Evolutionary conservation across 352 stramenopile species (phyloP).

Genomic region (Globisporangium uncinulatum): DNA sequence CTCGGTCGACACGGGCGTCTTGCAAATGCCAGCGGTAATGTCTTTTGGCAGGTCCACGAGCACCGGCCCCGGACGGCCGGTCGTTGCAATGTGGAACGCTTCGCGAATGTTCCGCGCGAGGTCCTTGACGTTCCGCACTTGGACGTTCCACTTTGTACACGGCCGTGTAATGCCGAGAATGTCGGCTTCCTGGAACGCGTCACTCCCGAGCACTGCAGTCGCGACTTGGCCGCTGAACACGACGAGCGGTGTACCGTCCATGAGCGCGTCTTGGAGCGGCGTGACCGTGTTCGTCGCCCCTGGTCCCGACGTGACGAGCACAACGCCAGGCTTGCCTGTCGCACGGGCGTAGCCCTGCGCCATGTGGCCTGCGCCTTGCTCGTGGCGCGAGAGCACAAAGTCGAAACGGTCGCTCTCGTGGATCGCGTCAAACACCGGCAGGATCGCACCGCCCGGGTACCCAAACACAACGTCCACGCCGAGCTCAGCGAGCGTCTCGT

Average conservation of each 20-base stretch:
- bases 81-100: conserved; percentile 94
- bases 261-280: conserved; percentile 91
- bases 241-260: conserved; percentile 93
- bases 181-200: conserved; percentile 92
- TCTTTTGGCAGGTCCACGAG: conserved; percentile 96
- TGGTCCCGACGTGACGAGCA: conserved; percentile 91
- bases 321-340: conserved; percentile 87
- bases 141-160: conserved; percentile 96
- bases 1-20: conserved; percentile 60
- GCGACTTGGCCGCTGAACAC: conserved; percentile 93
- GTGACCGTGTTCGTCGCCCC: conserved; percentile 94
- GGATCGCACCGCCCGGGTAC: conserved; percentile 91
- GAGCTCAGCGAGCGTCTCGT: conserved; percentile 90
- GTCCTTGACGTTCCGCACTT: conserved; percentile 94
- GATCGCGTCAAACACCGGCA: conserved; percentile 94
- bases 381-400: conserved; percentile 76
- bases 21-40: conserved; percentile 82
- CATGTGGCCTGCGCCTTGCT: conserved; percentile 84
- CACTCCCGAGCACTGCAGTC: conserved; percentile 86
- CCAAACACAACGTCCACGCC: conserved; percentile 91
- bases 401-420: conserved; percentile 82
- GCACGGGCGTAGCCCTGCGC: conserved; percentile 79
- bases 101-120: conserved; percentile 94
- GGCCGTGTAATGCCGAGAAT: conserved; percentile 83
- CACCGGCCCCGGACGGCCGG: conserved; percentile 91